Conservation (phyloP, 768 basidiomycete genomes). For the Trametes cinnabarina region DNA sequence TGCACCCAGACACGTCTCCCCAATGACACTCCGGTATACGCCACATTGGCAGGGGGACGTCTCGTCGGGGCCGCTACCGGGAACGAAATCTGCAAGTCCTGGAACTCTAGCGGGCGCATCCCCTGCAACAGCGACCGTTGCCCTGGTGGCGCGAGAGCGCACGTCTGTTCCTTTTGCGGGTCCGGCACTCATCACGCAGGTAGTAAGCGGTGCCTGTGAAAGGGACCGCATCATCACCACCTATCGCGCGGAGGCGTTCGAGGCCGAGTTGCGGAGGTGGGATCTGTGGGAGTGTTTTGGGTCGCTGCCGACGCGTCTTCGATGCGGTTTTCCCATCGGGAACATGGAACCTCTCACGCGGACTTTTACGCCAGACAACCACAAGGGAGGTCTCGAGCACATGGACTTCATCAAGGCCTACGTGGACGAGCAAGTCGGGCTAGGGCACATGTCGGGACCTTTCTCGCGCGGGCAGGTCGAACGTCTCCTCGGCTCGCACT, state of each 20-base stretch:
- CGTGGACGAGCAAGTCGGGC: neutral
- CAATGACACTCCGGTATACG: neutral
- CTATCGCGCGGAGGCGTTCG: neutral
- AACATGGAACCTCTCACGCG: neutral
- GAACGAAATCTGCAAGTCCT: neutral
- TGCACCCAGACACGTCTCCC: neutral
- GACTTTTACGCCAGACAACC: slow-evolving; percentile 8
- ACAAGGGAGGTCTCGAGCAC: neutral
- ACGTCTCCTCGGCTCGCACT: neutral
- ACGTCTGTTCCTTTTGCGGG: slow-evolving; percentile 15
- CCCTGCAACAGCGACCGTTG: neutral
- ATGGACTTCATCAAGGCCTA: slow-evolving; percentile 3
- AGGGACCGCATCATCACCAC: slow-evolving; percentile 1
- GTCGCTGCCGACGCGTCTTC: neutral
- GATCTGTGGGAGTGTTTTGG: neutral
- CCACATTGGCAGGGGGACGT: no score
- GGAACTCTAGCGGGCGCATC: neutral
- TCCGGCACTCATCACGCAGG: slow-evolving; percentile 9
- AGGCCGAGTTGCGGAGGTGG: neutral
- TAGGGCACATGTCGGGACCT: slow-evolving; percentile 9
- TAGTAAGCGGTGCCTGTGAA: slow-evolving; percentile 12
- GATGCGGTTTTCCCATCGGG: slow-evolving; percentile 8
- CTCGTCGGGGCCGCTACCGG: neutral
- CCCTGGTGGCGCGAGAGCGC: neutral
- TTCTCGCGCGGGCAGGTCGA: neutral